Base-by-base conservation (phyloP, 371 early-diverging fungal species). In the Amoeboaphelidium protococcarum region DNA sequence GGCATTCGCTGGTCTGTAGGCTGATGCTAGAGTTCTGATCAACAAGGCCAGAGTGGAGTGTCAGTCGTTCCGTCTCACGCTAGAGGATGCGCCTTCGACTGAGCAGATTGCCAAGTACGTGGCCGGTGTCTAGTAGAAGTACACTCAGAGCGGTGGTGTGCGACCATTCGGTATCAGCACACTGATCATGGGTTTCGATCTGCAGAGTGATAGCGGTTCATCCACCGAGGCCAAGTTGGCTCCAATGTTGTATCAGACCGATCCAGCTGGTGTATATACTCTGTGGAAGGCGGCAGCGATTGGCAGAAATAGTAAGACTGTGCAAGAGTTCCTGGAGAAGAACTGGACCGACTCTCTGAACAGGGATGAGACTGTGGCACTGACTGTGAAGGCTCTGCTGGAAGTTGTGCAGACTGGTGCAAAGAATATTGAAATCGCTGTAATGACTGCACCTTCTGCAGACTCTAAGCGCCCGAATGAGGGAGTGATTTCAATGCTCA, bases 81-180 rank as follows among this genome's bases (percentile, higher is more conserved):
- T 90, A 42, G 87, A 98, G 59, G 97, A 98, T 60, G 80, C 91
- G n/a, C 92, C 85, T 6, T 79, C 86, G 42, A 77, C 90, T 49
- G 95, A 99, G 68, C 98, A 91, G 63, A 89, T 98, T 46, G 81
- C 98, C 25, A 82, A 88, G 48, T 79, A 89, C 65, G 86, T 99
- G 64, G 88, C 94, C 49, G 76, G 89, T 46, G 76, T 85, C 45
- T 92, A 12, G 6, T 66, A 91, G 83, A 84, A 84, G 80, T 97
- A 94, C 70, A 98, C 99, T 31, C 97, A 98, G 64, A 81, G 83
- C 61, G 91, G 91, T 58, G 94, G 95, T 63, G 82, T 89, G 20
- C 80, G 99, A 59, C 99, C 99, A 23, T 95, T 98, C 65, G 99
- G 99, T 55, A 85, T 98, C 48, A 86, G 91, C 45, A 86, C 91